phyloP scores from a whole-genome alignment of 805 yeast species.

The Cyberlindnera suaveolens region DNA sequence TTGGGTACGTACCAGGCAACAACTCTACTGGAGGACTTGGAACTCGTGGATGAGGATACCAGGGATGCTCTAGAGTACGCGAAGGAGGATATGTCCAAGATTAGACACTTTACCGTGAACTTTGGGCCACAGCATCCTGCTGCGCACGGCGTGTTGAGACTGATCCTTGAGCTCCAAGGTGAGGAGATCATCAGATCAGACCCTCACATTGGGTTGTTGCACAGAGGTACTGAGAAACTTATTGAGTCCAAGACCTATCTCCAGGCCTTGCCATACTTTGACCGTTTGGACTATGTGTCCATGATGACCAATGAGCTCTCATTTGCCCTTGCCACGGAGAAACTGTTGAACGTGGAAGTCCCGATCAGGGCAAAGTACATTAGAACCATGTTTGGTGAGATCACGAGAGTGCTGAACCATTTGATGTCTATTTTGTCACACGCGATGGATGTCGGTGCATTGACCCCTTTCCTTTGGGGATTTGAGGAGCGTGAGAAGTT shows the following conservation, averaged over 20 bases:
- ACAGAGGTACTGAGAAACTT: conserved; percentile 85
- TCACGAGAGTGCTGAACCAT: conserved; percentile 78
- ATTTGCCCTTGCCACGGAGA: conserved; percentile 78
- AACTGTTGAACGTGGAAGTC: conserved; percentile 75
- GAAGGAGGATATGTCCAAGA: conserved; percentile 32
- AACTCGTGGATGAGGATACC: conserved; percentile 33
- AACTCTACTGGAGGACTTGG: conserved; percentile 22
- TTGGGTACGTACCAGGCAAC: conserved; percentile 32
- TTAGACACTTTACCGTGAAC: conserved; percentile 84
- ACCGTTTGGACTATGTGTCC: conserved; percentile 75
- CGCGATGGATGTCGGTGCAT: conserved; percentile 93
- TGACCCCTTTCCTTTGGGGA: conserved; percentile 92
- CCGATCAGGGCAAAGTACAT: conserved; percentile 82
- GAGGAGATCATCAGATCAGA: conserved; percentile 84
- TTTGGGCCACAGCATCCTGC: conserved; percentile 96
- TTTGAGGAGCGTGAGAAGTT: conserved; percentile 89
- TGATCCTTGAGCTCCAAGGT: conserved; percentile 81
- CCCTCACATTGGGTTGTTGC: conserved; percentile 84
- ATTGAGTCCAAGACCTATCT: conserved; percentile 81
- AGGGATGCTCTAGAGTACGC: conserved; percentile 21
- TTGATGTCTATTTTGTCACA: conserved; percentile 82
- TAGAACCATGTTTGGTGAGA: conserved; percentile 81
- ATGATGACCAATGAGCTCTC: conserved; percentile 93
- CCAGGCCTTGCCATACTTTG: conserved; percentile 86
- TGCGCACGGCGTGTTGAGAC: conserved; percentile 86